Evolutionary conservation across 1,284 basidiomycete genomes (phyloP).

Genomic region (Fomitopsis pinicola): DNA sequence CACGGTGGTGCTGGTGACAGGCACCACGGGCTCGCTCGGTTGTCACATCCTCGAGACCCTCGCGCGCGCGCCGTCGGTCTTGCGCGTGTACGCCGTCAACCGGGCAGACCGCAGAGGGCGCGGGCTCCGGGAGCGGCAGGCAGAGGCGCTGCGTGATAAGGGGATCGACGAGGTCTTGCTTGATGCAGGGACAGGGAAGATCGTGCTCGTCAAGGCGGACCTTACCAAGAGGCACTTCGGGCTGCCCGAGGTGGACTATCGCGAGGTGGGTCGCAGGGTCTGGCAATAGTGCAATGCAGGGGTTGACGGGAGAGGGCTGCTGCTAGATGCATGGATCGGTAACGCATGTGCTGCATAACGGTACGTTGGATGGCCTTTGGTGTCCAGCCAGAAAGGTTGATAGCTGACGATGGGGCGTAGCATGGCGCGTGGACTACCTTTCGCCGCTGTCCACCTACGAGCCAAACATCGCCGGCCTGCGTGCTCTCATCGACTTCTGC

Average conservation of each 20-base stretch:
- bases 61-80: slow-evolving; percentile 1
- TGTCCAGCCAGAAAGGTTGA: background rate
- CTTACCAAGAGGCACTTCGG: background rate
- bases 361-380: background rate
- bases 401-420: background rate
- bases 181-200: background rate
- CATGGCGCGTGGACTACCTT: slow-evolving; percentile 9
- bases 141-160: background rate
- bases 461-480: background rate
- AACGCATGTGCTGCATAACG: slow-evolving; percentile 10
- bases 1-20: slow-evolving; percentile 12
- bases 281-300: background rate
- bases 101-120: background rate
- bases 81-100: slow-evolving; percentile 10
- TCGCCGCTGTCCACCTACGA: slow-evolving; percentile 2
- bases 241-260: background rate
- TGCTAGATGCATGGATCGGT: slow-evolving; percentile 2
- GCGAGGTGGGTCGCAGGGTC: background rate
- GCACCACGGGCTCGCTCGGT: slow-evolving; percentile 13
- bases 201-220: background rate
- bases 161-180: background rate
- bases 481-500: background rate
- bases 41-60: slow-evolving; percentile 14
- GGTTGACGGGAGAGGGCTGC: background rate
- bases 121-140: background rate